Base-by-base conservation (phyloP, 345 rosid species). In the Ceriops tagal region DNA sequence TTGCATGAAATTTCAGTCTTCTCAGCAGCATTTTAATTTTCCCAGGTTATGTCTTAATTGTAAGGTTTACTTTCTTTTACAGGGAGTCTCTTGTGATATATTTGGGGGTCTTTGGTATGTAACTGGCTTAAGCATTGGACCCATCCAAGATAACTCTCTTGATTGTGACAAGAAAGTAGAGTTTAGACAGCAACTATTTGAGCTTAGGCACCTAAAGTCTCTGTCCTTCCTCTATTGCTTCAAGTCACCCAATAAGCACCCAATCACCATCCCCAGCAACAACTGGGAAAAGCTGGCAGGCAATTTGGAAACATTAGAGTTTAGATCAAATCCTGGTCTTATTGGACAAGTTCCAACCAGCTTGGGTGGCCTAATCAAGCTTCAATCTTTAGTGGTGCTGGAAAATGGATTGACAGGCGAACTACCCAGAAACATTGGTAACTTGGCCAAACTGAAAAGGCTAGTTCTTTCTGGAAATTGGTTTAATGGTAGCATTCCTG, bases 11-110 rank as follows among this genome's bases (percentile, higher is more conserved):
- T 43, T 43, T 43, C 49, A 15, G 49, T 43, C 49, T 43, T 43
- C 16, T 11, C 49, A 0, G 49, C 49, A 3, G 49, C 49, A 13
- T 18, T 11, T 18, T 43, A 43, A 39, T 39, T 39, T 39, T 39
- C 16, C 13, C 47, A 11, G 16, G 59, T 3, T 56, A 26, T 43
- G 52, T 21, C 52, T 43, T 43, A 43, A 62, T 47, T 26, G 5
- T 1, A 19, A 18, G 24, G 32, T 47, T 21, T 24, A n/a, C 71
- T 76, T 68, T 66, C 37, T 67, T 62, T 15, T 63, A 61, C 87
- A 93, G 97, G 98, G 98, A 59, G 91, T 91, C 30, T 82, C 91
- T 59, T 93, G 98, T 83, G 98, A 91, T 83, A 60, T 93, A 47
- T 82, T 79, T 69, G 78, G 80, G 73, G 91, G 87, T 22, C 83